Evolutionary conservation across 768 basidiomycete species (phyloP), one percentile per base, ranked within the genome.

Genomic region (Boletus sensibilis): DNA sequence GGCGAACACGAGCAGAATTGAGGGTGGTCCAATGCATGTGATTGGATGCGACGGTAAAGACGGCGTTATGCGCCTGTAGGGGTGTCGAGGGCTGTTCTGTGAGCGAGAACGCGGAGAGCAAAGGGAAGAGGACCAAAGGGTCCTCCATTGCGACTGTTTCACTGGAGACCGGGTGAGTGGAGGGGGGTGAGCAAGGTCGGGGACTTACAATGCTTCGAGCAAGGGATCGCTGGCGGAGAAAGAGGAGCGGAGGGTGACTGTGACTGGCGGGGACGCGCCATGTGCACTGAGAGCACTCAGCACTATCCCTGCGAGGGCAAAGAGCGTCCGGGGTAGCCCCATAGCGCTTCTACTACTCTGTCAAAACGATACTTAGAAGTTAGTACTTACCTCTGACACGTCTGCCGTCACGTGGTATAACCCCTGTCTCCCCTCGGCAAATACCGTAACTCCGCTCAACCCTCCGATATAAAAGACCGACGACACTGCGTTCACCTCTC

Each of bases 61-160:
- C 61, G 16, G 62, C 52, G 14, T 33, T 38, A 56, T 92, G 80
- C 13, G 80, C 73, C 2, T 81, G 80, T 56, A 85, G 76, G 1
- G 81, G 76, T 13, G 78, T 74, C 23, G 23, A 37, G 4, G 45
- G 58, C 47, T 75, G 60, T 21, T 72, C 70, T 13, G 81, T 78
- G 9, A 85, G 82, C 5, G 94, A 73, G 38, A 81, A 78, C 60
- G 86, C 77, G 14, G 66, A 65, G 4, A 98, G 77, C 18, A 92
- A 75, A 7, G 87, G 84, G 69, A 95, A 93, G 75, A 93, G 93
- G 16, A 82, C 75, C 20, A 80, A 68, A 1, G 88, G 82, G 48
- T 86, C 82, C 68, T 96, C 91, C 43, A 87, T 70, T 8, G 88
- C 74, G 14, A 94, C 78, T 0, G 92, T 85, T 73, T 99, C 96